phyloP scores from a whole-genome alignment of 2,329 filamentous ascomycete species.

The Ophiostoma tasmaniense region DNA sequence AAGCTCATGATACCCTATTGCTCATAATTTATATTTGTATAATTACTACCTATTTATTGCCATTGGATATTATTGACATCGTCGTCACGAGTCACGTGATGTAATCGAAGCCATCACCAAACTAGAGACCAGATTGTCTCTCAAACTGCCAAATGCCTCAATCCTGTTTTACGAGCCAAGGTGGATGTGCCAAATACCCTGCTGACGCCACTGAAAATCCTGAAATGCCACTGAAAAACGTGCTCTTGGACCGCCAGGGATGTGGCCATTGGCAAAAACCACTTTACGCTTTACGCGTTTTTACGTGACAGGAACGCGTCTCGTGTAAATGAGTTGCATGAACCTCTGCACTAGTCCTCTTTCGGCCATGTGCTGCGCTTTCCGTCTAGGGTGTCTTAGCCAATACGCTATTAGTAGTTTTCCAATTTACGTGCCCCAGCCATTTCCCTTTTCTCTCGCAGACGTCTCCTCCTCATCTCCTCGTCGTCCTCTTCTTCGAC shows the following conservation, averaged over 20 bases:
- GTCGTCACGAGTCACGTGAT: too few species aligned
- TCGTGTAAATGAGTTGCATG: slow-evolving; percentile 3
- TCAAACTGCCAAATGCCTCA: background rate
- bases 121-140: too few species aligned
- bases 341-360: background rate
- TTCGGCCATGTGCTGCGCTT: background rate
- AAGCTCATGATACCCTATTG: slow-evolving; percentile 7
- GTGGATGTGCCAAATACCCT: too few species aligned
- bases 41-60: background rate
- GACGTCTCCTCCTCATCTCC: background rate
- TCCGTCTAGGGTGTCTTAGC: background rate
- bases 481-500: background rate
- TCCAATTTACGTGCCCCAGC: background rate
- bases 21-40: background rate
- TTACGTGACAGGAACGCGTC: slow-evolving; percentile 10
- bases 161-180: background rate
- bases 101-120: too few species aligned
- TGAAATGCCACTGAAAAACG: background rate
- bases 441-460: background rate
- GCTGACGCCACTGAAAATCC: background rate
- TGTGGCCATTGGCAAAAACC: background rate
- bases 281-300: slow-evolving; percentile 7
- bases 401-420: background rate
- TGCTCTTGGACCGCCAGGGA: background rate
- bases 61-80: too few species aligned